These are phyloP conservation scores for Tetrapisispora pingtungensis DNA, from an alignment of 805 yeast genomes.

Conservation along the genomic window DNA sequence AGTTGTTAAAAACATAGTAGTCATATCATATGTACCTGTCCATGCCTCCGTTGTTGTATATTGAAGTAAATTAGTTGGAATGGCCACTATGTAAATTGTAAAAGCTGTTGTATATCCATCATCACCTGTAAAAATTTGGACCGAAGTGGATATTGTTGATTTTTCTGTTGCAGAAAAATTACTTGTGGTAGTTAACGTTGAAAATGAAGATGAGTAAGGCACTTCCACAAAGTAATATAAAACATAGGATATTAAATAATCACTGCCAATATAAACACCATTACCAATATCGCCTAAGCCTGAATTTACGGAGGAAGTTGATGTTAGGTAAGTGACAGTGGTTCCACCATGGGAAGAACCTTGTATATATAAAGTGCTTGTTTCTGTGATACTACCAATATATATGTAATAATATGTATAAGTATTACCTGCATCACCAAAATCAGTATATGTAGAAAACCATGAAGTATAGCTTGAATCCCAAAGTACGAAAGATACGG, in stretches of 20 bases:
- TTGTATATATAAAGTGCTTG: background rate
- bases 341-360: background rate
- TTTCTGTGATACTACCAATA: background rate
- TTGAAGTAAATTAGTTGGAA: background rate
- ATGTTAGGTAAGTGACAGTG: constrained; percentile 1
- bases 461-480: background rate
- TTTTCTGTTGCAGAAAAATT: background rate
- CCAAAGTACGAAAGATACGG: background rate
- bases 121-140: background rate
- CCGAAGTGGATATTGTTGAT: background rate
- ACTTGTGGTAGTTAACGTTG: background rate
- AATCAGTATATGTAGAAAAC: background rate
- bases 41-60: background rate
- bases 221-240: background rate
- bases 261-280: constrained; percentile 5
- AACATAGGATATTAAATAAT: background rate
- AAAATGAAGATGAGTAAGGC: background rate
- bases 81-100: background rate
- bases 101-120: background rate
- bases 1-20: background rate
- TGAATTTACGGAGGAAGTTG: constrained; percentile 1
- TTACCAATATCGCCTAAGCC: constrained; percentile 4
- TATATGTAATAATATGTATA: background rate
- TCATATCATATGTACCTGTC: background rate
- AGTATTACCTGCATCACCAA: background rate